phyloP scores from a whole-genome alignment of 2,329 filamentous ascomycete genomes.

The Camptophora hylomeconis region DNA sequence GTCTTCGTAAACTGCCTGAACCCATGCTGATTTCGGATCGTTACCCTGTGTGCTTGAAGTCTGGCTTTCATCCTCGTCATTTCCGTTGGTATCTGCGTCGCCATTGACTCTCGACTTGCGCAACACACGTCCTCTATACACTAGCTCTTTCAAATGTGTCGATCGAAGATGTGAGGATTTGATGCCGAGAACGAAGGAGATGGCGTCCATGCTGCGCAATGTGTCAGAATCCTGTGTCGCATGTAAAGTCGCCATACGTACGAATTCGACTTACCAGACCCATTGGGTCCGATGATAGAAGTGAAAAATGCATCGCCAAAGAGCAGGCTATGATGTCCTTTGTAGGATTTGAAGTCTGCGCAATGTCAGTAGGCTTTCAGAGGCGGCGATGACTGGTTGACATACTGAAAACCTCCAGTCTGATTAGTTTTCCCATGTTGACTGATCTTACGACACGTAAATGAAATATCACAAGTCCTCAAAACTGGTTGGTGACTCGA shows the following conservation, averaged over 20 bases:
- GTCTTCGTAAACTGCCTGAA: conserved; percentile 98
- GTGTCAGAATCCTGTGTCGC: conserved; percentile 9
- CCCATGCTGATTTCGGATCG: conserved; percentile 92
- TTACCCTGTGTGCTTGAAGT: conserved; percentile 48
- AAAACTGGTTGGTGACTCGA: too few species aligned
- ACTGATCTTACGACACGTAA: conserved; percentile 11
- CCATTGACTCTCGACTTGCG: conserved; percentile 87
- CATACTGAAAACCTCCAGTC: conserved; percentile 85
- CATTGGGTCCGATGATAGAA: conserved; percentile 98
- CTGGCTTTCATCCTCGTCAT: conserved; percentile 50
- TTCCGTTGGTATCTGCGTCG: conserved; percentile 49
- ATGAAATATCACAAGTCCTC: too few species aligned
- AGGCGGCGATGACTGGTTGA: conserved; percentile 13
- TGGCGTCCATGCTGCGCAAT: conserved; percentile 99
- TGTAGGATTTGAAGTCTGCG: conserved; percentile 97
- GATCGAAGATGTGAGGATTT: conserved; percentile 97
- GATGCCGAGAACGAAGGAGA: conserved; percentile 96
- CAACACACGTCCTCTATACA: conserved; percentile 89
- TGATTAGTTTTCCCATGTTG: conserved; percentile 90
- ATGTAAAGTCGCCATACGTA: conserved; percentile 39
- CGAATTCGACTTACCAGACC: conserved; percentile 98
- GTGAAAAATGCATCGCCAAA: conserved; percentile 99
- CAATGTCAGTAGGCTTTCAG: conserved; percentile 16
- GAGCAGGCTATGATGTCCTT: conserved; percentile 83
- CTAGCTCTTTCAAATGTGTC: conserved; percentile 80